Conservation (phyloP, 768 basidiomycete species). For the Lentinula raphanica region DNA sequence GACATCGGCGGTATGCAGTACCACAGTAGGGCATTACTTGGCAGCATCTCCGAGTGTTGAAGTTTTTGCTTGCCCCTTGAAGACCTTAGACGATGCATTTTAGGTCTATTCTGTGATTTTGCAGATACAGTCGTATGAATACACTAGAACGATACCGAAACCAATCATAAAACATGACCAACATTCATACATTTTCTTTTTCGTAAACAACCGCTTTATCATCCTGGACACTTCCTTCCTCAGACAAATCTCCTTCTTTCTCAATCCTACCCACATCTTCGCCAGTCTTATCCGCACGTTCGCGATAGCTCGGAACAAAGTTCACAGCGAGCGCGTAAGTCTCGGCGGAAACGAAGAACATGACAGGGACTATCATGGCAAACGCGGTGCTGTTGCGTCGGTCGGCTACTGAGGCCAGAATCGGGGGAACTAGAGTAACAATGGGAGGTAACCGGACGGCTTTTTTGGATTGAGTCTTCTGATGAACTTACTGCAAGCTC, state of each 20-base stretch:
- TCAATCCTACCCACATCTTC: neutral
- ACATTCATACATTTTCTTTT: neutral
- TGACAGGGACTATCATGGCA: constrained; percentile 28
- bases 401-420: constrained; percentile 26
- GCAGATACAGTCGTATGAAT: neutral
- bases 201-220: neutral
- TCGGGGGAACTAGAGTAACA: constrained; percentile 21
- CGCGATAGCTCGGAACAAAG: constrained; percentile 22
- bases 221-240: neutral
- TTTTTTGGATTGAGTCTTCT: neutral
- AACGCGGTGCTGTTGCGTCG: constrained; percentile 25
- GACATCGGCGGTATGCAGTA: too few relatives aligned
- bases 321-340: constrained; percentile 25
- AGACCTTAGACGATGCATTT: too few relatives aligned
- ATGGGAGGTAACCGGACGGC: neutral
- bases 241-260: neutral
- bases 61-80: too few relatives aligned
- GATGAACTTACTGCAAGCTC: constrained; percentile 22
- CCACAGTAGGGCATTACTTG: too few relatives aligned
- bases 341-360: constrained; percentile 24
- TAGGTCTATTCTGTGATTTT: neutral
- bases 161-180: neutral
- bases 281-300: neutral
- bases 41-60: too few relatives aligned
- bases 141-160: neutral